Conservation (phyloP, 352 stramenopile genomes). For the Phytophthora vignae region DNA sequence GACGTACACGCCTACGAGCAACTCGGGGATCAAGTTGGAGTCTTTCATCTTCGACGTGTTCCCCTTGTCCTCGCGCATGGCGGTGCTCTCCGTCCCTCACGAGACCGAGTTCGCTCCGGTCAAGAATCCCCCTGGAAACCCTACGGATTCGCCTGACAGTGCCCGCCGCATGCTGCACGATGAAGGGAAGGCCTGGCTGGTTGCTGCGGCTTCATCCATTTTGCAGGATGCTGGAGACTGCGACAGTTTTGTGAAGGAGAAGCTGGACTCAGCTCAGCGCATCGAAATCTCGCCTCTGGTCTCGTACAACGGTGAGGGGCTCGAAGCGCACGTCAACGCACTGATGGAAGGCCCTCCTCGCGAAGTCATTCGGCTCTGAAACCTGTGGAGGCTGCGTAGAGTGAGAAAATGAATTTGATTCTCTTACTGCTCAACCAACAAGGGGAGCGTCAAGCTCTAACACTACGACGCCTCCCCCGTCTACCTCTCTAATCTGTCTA, state of each 20-base stretch:
- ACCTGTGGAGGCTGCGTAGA: constrained; percentile 9
- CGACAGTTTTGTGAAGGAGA: constrained; percentile 42
- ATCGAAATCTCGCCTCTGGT: constrained; percentile 90
- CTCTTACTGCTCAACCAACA: constrained; percentile 38
- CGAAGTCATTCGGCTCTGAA: constrained; percentile 42
- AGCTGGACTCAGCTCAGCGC: constrained; percentile 38
- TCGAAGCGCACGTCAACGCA: constrained; percentile 45
- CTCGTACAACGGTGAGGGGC: constrained; percentile 88
- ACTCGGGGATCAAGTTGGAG: constrained; percentile 98
- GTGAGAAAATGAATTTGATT: constrained; percentile 33
- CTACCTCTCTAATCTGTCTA: constrained; percentile 7
- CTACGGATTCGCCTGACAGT: constrained; percentile 87
- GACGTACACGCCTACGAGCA: constrained; percentile 80
- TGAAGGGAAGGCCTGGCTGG: constrained; percentile 76
- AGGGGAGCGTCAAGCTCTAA: constrained; percentile 34
- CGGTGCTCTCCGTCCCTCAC: constrained; percentile 92
- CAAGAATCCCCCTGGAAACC: constrained; percentile 88
- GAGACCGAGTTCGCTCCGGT: constrained; percentile 94
- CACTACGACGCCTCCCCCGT: constrained; percentile 21
- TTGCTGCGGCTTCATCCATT: constrained; percentile 46
- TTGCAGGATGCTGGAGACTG: constrained; percentile 32
- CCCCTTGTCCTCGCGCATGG: constrained; percentile 92
- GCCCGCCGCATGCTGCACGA: constrained; percentile 77
- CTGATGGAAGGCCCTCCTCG: constrained; percentile 39
- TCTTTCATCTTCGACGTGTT: constrained; percentile 99